phyloP scores from a whole-genome alignment of 805 yeast genomes.

The Kregervanrija delftensis region DNA sequence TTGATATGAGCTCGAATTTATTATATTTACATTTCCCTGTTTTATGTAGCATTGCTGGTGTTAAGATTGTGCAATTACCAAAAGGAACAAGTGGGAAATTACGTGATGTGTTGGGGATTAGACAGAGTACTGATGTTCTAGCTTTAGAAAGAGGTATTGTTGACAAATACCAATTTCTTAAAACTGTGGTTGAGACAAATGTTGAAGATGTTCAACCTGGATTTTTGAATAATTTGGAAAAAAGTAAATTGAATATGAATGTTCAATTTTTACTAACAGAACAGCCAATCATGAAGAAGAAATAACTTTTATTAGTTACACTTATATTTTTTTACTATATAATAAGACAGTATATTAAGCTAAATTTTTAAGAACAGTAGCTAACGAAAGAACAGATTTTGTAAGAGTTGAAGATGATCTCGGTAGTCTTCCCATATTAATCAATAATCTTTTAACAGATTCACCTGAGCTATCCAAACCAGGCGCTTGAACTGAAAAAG shows the following conservation, averaged over 20 bases:
- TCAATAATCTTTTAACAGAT: too few species aligned
- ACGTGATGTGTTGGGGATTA: slow-evolving; percentile 11
- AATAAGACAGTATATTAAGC: too few species aligned
- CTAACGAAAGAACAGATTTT: too few species aligned
- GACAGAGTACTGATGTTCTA: slow-evolving; percentile 14
- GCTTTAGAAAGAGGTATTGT: slow-evolving; percentile 13
- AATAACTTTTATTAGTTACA: slow-evolving; percentile 1
- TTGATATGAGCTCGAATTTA: slow-evolving; percentile 33
- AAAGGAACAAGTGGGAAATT: slow-evolving; percentile 27
- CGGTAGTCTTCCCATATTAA: too few species aligned
- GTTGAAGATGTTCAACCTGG: slow-evolving; percentile 21
- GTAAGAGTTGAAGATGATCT: too few species aligned
- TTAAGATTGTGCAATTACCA: slow-evolving; percentile 58
- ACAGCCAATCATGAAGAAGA: slow-evolving; percentile 33
- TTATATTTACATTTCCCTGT: slow-evolving; percentile 54
- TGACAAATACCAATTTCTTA: slow-evolving; percentile 9
- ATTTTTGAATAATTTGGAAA: slow-evolving; percentile 14
- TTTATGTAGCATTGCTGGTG: slow-evolving; percentile 43
- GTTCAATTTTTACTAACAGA: slow-evolving; percentile 39
- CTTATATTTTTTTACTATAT: too few species aligned
- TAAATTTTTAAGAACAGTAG: too few species aligned
- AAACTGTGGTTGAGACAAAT: slow-evolving; percentile 11
- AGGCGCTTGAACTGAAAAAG: too few species aligned
- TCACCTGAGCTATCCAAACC: too few species aligned
- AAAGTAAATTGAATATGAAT: slow-evolving; percentile 17